A percentile compares a stretch with the other conserved stretches of the same genome.
These are phyloP conservation scores for Isoetes taiwanensis DNA, from an alignment of 75 land plant genomes.

Conservation along the genomic window DNA sequence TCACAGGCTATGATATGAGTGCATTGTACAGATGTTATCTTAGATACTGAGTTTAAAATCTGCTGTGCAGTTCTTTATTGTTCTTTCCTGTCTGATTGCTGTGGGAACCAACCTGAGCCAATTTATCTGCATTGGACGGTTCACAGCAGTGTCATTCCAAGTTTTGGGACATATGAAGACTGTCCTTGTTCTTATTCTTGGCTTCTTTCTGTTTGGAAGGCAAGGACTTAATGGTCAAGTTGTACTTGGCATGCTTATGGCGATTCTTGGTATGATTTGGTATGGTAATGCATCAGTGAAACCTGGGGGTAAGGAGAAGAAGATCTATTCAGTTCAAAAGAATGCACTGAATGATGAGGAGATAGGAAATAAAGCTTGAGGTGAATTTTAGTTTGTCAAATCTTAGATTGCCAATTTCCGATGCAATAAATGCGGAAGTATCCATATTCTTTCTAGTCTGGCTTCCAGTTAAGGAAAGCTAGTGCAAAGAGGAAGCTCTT, in stretches of 20 bases:
- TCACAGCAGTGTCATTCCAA: slow-evolving; percentile 75
- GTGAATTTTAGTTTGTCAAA: no score
- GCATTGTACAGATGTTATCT: no score
- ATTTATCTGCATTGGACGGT: slow-evolving; percentile 80
- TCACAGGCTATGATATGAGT: no score
- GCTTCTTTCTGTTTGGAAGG: slow-evolving; percentile 58
- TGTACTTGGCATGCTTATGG: slow-evolving; percentile 59
- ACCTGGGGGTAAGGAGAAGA: slow-evolving; percentile 63
- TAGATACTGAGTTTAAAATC: no score
- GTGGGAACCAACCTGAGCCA: slow-evolving; percentile 83
- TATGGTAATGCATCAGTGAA: slow-evolving; percentile 63
- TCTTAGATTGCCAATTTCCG: no score
- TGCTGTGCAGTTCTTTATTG: slow-evolving; percentile 70
- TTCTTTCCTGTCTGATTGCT: slow-evolving; percentile 57
- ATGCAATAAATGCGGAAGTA: no score
- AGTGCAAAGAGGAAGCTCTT: no score
- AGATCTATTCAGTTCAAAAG: slow-evolving; percentile 29
- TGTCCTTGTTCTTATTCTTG: slow-evolving; percentile 51
- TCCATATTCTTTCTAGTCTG: no score
- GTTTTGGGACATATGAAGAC: slow-evolving; percentile 78
- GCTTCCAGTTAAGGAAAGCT: no score
- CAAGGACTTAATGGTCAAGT: slow-evolving; percentile 56
- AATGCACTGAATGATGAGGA: no score
- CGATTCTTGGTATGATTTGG: slow-evolving; percentile 70
- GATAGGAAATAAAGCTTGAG: no score